These are phyloP conservation scores for Penicillium sp. DNA, from an alignment of 2,329 filamentous ascomycete genomes.

Conservation along the genomic window DNA sequence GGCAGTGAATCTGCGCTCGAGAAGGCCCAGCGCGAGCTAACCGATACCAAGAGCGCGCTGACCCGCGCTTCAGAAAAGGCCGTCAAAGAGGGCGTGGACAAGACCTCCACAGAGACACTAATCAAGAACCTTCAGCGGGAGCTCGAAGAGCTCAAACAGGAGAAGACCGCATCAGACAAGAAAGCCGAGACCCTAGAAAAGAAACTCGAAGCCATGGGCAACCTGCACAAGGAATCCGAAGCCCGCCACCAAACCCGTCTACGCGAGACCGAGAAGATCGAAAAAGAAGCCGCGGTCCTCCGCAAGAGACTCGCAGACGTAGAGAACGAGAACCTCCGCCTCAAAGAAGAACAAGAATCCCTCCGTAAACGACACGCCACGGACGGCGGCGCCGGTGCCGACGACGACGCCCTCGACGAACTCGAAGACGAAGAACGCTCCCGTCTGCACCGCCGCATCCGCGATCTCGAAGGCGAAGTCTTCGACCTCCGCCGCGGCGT, in stretches of 20 bases:
- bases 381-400: conserved; percentile 52
- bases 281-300: conserved; percentile 59
- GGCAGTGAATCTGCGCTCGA: conserved; percentile 46
- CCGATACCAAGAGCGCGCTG: conserved; percentile 38
- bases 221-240: conserved; percentile 77
- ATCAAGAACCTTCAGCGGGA: conserved; percentile 45
- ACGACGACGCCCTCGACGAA: conserved; percentile 69
- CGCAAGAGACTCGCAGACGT: conserved; percentile 56
- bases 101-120: conserved; percentile 41
- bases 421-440: conserved; percentile 75
- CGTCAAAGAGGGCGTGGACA: conserved; percentile 42
- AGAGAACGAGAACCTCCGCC: conserved; percentile 61
- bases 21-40: conserved; percentile 40
- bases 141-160: conserved; percentile 43
- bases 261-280: conserved; percentile 57
- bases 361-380: too few relatives aligned
- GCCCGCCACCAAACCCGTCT: conserved; percentile 57
- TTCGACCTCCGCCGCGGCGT: conserved; percentile 77
- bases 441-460: conserved; percentile 64
- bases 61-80: conserved; percentile 42
- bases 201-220: conserved; percentile 71
- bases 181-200: conserved; percentile 59
- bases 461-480: conserved; percentile 74
- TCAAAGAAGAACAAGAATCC: too few relatives aligned
- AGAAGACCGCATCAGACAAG: conserved; percentile 49